Evolutionary conservation across 2,329 filamentous ascomycete species (phyloP).

Genomic region (Alternaria brassicae): DNA sequence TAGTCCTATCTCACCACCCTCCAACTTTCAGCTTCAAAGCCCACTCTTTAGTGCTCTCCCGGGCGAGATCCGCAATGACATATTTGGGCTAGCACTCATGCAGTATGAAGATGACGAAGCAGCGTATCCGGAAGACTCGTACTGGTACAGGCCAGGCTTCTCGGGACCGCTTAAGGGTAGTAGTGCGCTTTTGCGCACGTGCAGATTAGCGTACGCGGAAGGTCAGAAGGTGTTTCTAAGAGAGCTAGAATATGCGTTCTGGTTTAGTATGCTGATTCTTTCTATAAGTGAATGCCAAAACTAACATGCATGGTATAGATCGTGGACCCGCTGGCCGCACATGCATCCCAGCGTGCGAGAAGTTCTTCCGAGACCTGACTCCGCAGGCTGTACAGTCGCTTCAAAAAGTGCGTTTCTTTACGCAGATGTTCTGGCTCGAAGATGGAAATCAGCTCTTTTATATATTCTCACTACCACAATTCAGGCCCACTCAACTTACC

Average conservation of each 20-base stretch:
- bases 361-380: slow-evolving; percentile 8
- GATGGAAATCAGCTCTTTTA: neutral
- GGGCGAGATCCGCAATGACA: slow-evolving; percentile 15
- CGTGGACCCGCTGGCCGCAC: slow-evolving; percentile 12
- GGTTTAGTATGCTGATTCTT: slow-evolving; percentile 11
- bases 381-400: slow-evolving; percentile 3
- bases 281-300: neutral
- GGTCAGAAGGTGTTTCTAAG: slow-evolving; percentile 15
- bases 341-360: neutral
- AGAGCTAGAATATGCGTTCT: slow-evolving; percentile 14
- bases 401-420: slow-evolving; percentile 19
- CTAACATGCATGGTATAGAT: slow-evolving; percentile 2
- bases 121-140: slow-evolving; percentile 14
- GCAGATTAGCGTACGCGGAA: slow-evolving; percentile 12
- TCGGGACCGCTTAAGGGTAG: slow-evolving; percentile 10
- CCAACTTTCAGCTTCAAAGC: slow-evolving; percentile 12
- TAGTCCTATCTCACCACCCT: neutral
- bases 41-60: slow-evolving; percentile 14
- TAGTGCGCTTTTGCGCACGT: slow-evolving; percentile 16
- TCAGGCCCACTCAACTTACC: slow-evolving; percentile 38
- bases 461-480: slow-evolving; percentile 3
- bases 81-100: slow-evolving; percentile 15
- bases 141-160: slow-evolving; percentile 18
- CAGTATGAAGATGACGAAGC: slow-evolving; percentile 11
- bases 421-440: slow-evolving; percentile 21